phyloP scores from a whole-genome alignment of 2,329 filamentous ascomycete species.

The Claviceps monticola region DNA sequence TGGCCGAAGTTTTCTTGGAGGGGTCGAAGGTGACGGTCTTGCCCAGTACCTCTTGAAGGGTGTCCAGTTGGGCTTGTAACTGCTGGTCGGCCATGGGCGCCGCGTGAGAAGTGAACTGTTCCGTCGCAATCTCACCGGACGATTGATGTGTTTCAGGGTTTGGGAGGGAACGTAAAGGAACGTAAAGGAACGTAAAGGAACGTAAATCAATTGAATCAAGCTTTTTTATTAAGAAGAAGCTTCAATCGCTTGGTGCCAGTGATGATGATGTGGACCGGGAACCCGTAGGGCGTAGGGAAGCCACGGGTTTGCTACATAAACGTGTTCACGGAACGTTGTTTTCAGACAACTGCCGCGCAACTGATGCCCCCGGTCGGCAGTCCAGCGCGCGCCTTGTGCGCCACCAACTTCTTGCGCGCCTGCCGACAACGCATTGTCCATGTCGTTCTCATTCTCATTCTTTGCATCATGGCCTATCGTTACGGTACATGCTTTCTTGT shows the following conservation, averaged over 20 bases:
- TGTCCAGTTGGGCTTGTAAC: constrained; percentile 4
- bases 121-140: not conserved
- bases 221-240: not conserved
- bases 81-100: constrained; percentile 4
- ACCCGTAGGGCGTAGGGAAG: no score
- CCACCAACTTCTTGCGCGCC: no score
- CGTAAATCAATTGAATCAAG: not conserved
- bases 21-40: constrained; percentile 5
- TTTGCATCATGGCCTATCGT: no score
- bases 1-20: not conserved
- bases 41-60: constrained; percentile 9
- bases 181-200: not conserved
- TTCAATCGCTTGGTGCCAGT: not conserved
- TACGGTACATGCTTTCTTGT: no score
- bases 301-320: no score
- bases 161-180: not conserved
- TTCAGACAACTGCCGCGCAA: not conserved
- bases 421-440: no score
- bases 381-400: no score
- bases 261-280: not conserved
- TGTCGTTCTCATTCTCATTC: no score
- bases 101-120: not conserved
- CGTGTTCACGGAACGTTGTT: no score
- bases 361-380: not conserved
- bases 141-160: not conserved